Evolutionary conservation across 768 basidiomycete genomes (phyloP), one percentile per base, ranked within the genome.

Genomic region (Daedaleopsis nitida): DNA sequence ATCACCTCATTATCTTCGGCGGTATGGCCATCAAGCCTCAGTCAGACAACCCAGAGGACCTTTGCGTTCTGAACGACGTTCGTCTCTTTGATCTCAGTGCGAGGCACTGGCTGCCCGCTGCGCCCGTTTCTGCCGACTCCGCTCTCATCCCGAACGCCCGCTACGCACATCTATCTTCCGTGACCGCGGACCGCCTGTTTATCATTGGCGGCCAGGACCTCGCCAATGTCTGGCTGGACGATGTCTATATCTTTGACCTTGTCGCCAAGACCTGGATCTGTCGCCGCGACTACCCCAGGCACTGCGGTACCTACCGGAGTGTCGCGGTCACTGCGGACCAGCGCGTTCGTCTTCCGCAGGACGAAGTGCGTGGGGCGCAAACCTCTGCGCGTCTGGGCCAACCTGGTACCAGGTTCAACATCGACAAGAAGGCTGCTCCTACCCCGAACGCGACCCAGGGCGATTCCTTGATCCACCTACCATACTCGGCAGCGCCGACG

Each of bases 151-250:
- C 96, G 2, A 87, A 88, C 43, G 87, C 94, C 23, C 88, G 97
- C 64, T 98, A 98, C 71, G 96, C 96, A 12, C 96, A 99, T 72
- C 81, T 98, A 12, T 96, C 94, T 14, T 88, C 93, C 2, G 83
- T 98, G 45, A 89, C 92, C 12, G 82, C 89, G 17, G 88, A 91
- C 74, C 82, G 88, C 39, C 82, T 99, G 37, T 90, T 96, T 72
- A 83, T 99, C 68, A 93, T 97, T 52, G 96, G 97, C 6, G 96
- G 96, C 0, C 96, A 99, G 71, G 94, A 98, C 72, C 84, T 97
- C 63, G 86, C 85, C 66, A 96, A 96, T 69, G 88, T 89, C 51
- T 98, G 95, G 91, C 80, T 96, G 24, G 92, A 98, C 74, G 94
- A 98, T 64, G 84, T 96, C 57, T 89, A 92, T 71, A 90, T 96